Evolutionary conservation across 2,329 filamentous ascomycete species (phyloP), one percentile per base, ranked within the genome.

Genomic region (Scedosporium boydii): DNA sequence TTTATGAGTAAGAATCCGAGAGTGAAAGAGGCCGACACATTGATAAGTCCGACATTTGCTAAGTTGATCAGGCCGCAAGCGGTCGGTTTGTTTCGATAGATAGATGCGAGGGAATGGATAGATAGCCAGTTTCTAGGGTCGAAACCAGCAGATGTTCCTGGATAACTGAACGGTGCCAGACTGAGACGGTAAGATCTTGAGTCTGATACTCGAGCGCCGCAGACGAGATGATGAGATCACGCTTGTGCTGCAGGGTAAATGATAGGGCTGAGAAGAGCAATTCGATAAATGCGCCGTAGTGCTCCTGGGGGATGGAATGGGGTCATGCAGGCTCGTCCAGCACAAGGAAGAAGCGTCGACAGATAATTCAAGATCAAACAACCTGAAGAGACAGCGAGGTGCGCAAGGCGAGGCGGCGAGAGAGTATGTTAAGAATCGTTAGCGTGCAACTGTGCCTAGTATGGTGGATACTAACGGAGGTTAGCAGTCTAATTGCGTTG

Each of bases 11-110:
- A 14, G 51, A 27, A 23, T 55, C n/a, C 23, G 51, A 14, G 51
- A 23, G 51, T 23, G n/a, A 26, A 55, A 55, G 18, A 55, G 51
- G 51, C 12, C 51, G 51, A 27, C 51, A 55, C 51, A 55, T 55
- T 55, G 51, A 55, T 55, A 55, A 55, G 51, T 55, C 23, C 51
- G 51, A 55, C 51, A 55, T 55, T 55, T 55, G 51, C 51, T 29
- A 27, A 14, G 51, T 21, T 23, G 51, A 23, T 27, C 21, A 23
- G 51, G 51, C 51, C 51, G 51, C 51, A 29, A 55, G 51, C 51
- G 51, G 51, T 55, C 23, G 51, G 9, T 55, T 55, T 23, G 18
- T 18, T 14, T 14, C 7, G 23, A 27, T 10, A 23, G 44, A 23
- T 48, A n/a, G 23, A 9, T 23, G 51, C 2, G 51, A 23, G 18